Evolutionary conservation across 2,329 filamentous ascomycete species (phyloP), one percentile per base, ranked within the genome.

Genomic region (Bipolaris sorokiniana): DNA sequence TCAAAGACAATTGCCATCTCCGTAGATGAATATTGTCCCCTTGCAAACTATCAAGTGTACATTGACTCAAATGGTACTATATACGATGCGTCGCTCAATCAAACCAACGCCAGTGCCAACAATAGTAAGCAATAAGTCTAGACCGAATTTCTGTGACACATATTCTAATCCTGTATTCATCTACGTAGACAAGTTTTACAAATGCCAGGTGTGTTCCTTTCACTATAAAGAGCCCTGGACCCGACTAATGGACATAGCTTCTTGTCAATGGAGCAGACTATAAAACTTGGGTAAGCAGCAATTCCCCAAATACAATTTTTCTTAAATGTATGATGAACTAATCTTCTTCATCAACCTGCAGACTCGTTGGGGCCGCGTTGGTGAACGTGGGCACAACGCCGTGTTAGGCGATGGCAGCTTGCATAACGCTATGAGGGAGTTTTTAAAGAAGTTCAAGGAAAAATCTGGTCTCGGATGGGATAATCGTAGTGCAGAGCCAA

Each of bases 361-460:
- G 89, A 91, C 88, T 2, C 83, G 90, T 54, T 96, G 90, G 90
- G 92, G 92, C 20, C 86, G 92, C 20, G 91, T 96, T 4, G 84
- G 84, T 3, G 83, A 85, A 61, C 64, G 59, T 22, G 84, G 84
- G 1, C 78, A 83, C 58, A 76, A 54, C 26, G 76, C 78, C 3
- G 57, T 76, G 33, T 69, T 84, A 2, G 79, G 78, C 0, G 48
- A 67, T 7, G 77, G 77, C 7, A 63, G 58, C 3, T 64, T 83
- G 1, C 53, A 71, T 2, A 61, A 67, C 33, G 83, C 84, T 1
- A 68, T 79, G 31, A 59, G 47, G 2, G 61, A 78, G 0, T 86
- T 84, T 64, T 72, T 83, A 47, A 82, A 80, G 59, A 86, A 86
- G 62, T 86, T 86, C 77, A 84, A 80, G 58, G 81, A 81, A 55